Base-by-base conservation (phyloP, 306 rosid genomes). In the Fragaria ananassa region DNA sequence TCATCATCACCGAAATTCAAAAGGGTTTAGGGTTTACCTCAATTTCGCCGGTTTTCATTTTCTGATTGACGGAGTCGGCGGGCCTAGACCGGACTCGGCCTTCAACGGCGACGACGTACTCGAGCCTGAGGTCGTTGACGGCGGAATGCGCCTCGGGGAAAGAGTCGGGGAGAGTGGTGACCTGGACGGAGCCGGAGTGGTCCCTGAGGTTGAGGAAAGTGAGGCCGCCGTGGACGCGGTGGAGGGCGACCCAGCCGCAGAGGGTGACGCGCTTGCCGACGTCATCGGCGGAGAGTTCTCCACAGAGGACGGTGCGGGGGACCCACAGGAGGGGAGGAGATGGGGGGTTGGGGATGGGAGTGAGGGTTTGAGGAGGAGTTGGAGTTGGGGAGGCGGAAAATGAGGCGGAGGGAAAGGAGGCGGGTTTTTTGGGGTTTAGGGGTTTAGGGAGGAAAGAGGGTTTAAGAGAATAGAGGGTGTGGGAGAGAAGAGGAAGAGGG, bases 221-320 rank as follows among this genome's bases (percentile, higher is more conserved):
- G 66, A 90, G 90, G 68, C 96, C 93, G 79, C 92, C 97, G 58
- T 95, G 97, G 79, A 95, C 86, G 56, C 98, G 85, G 76, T 92
- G 98, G 73, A 92, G 90, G 3, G 98, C 97, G 78, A 95, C 97
- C 97, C 97, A 95, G 6, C 98, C 98, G 82, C 97, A 95, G 53
- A 95, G 88, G 34, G 58, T 83, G 60, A 92, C 96, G 74, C 78
- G 85, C 79, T 89, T 83, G 21, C 96, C 96, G 23, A 88, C 91
- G 69, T 92, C 92, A 27, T 77, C 74, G 4, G 27, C 66, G 65
- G 88, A 85, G 77, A 95, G 72, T 0, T 95, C 79, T 29, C 97
- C 97, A 39, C 96, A 95, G 19, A 76, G 75, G 41, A 69, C 82
- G 42, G 88, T 92, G 35, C 96, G 88, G 42, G 83, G 54, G 61